phyloP scores from a whole-genome alignment of 1,284 basidiomycete species.

The Cystobasidium slooffiae region DNA sequence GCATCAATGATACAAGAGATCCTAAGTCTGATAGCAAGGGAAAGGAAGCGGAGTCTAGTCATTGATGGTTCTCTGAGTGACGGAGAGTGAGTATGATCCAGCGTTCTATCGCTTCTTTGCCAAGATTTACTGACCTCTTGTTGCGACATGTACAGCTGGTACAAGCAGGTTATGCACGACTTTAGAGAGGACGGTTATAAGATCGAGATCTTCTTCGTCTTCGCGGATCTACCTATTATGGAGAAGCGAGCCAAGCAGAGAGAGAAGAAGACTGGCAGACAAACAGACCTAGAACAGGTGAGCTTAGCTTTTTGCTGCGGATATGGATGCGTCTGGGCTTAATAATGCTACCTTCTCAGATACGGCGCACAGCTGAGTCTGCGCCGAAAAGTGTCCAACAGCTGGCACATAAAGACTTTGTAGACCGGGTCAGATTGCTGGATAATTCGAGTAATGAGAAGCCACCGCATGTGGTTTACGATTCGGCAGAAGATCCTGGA shows the following conservation, averaged over 20 bases:
- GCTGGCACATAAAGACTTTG: constrained; percentile 45
- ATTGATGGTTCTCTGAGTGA: constrained; percentile 52
- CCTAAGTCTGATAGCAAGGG: constrained; percentile 46
- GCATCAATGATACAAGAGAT: constrained; percentile 51
- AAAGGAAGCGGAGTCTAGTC: constrained; percentile 47
- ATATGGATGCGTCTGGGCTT: neutral
- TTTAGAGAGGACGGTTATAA: constrained; percentile 48
- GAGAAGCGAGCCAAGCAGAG: constrained; percentile 47
- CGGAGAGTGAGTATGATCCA: constrained; percentile 33
- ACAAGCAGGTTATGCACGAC: constrained; percentile 48
- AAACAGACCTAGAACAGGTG: constrained; percentile 38
- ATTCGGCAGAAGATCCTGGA: constrained; percentile 47
- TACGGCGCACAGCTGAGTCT: constrained; percentile 45
- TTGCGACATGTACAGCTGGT: constrained; percentile 43
- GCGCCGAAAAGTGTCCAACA: constrained; percentile 49
- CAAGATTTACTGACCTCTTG: neutral
- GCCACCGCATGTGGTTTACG: constrained; percentile 47
- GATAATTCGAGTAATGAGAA: constrained; percentile 50
- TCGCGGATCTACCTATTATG: constrained; percentile 50
- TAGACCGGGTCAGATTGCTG: constrained; percentile 49
- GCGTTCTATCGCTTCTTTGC: neutral
- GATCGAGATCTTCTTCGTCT: constrained; percentile 52
- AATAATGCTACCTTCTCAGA: constrained; percentile 35
- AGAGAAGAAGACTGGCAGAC: constrained; percentile 50
- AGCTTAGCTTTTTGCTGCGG: neutral